phyloP scores from a whole-genome alignment of 2,329 filamentous ascomycete genomes.

The Colletotrichum falcatum region DNA sequence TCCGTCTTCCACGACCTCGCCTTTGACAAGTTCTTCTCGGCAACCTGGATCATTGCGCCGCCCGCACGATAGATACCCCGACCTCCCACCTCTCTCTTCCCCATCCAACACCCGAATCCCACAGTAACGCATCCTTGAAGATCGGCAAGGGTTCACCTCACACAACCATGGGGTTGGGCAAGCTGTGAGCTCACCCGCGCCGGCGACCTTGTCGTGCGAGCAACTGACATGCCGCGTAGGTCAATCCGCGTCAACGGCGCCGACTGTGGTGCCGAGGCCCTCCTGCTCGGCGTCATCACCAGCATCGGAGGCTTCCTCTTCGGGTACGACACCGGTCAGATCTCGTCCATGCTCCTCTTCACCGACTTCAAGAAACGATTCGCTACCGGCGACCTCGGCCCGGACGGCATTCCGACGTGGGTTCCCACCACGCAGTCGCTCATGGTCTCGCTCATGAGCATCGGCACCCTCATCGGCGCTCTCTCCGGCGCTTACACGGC shows the following conservation, averaged over 20 bases:
- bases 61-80: slow-evolving; percentile 14
- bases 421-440: slow-evolving; percentile 59
- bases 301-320: slow-evolving; percentile 72
- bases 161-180: slow-evolving; percentile 35
- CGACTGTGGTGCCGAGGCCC: slow-evolving; percentile 54
- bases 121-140: not conserved
- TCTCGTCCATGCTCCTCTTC: slow-evolving; percentile 64
- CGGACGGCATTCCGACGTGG: slow-evolving; percentile 54
- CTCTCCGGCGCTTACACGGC: slow-evolving; percentile 65
- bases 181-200: slow-evolving; percentile 21
- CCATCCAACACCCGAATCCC: not conserved
- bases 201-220: not conserved
- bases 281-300: slow-evolving; percentile 62
- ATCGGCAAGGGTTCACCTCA: not conserved
- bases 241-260: slow-evolving; percentile 58
- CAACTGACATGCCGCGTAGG: slow-evolving; percentile 43
- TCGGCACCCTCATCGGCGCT: slow-evolving; percentile 67
- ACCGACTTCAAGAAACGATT: slow-evolving; percentile 69
- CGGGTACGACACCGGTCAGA: slow-evolving; percentile 73
- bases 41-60: not conserved
- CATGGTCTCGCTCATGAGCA: slow-evolving; percentile 67
- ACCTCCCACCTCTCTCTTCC: not conserved
- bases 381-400: slow-evolving; percentile 54
- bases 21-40: not conserved
- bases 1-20: not conserved